Evolutionary conservation across 2,329 filamentous ascomycete genomes (phyloP), one percentile per base, ranked within the genome.

Genomic region (Orbilia ellipsospora): DNA sequence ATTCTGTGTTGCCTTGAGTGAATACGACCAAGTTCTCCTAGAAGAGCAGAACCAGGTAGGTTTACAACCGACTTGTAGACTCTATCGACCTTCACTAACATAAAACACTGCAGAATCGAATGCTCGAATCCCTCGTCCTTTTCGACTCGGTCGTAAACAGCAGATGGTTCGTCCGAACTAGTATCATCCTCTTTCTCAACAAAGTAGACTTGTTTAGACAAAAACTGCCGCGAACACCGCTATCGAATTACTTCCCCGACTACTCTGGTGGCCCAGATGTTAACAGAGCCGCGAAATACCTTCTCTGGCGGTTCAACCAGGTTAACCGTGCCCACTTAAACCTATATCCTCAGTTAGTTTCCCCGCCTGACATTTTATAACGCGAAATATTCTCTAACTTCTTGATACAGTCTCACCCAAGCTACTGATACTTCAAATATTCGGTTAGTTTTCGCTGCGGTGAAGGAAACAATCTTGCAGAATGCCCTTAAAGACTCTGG

Each of bases 81-180:
- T 15, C 44, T 4, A 48, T n/a, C 1, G 16, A n/a, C 5, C 55
- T 18, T 15, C 23, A 23, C 63, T 74, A 60, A 74, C 52, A 0
- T 16, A 77, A 4, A 4, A 4, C 69, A 50, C 79, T 52, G 26
- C 20, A 74, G 93, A 99, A 99, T 82, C 95, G 95, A 77, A 99
- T 99, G 95, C 97, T 98, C 93, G 95, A 99, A 83, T 97, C 93
- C 81, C 83, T 99, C 62, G 88, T 98, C 15, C 87, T 99, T 3
- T 99, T 99, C 82, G 95, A 99, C 83, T 98, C 94, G 0, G 95
- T 99, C 3, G 95, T 99, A 79, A 99, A 99, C 84, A 98, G 95
- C 36, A 88, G 95, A 80, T 99, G 95, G 95, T 99, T 99, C 83
- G 96, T 98, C 91, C 88, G 95, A 80, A 99, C 95, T 12, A 97